Conservation (phyloP, 192 early-diverging fungal genomes). For the Coemansia sp. region DNA sequence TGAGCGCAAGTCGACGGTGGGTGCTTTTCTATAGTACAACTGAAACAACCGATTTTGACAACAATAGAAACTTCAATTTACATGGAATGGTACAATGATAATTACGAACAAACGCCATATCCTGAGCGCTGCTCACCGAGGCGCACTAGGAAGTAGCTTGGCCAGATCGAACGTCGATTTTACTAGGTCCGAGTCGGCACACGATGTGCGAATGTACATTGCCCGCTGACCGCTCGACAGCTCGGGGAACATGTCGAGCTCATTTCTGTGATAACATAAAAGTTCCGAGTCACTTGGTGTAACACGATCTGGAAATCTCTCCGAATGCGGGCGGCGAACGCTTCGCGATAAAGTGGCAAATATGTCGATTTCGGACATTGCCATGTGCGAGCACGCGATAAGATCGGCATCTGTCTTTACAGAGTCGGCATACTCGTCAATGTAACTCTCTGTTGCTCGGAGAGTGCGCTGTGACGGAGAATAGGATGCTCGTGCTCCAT, state of each 20-base stretch:
- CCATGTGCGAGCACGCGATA: not conserved
- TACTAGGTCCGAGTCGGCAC: slow-evolving; percentile 39
- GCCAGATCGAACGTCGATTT: slow-evolving; percentile 47
- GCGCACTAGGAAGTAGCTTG: slow-evolving; percentile 41
- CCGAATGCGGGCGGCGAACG: slow-evolving; percentile 27
- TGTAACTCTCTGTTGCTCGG: not conserved
- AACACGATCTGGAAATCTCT: slow-evolving; percentile 22
- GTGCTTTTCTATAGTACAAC: no score
- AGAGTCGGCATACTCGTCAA: not conserved
- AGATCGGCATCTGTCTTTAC: not conserved
- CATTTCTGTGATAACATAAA: slow-evolving; percentile 3
- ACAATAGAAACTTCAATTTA: slow-evolving; percentile 4
- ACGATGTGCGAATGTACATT: slow-evolving; percentile 46
- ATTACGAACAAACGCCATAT: not conserved
- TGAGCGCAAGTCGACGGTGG: not conserved
- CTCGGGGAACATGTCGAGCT: not conserved
- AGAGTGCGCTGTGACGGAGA: slow-evolving; percentile 30
- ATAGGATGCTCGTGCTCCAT: slow-evolving; percentile 10
- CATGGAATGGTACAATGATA: not conserved
- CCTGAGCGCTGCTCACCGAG: slow-evolving; percentile 13
- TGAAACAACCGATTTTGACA: not conserved
- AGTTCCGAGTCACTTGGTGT: not conserved
- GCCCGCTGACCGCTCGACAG: slow-evolving; percentile 21
- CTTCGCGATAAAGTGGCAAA: slow-evolving; percentile 9
- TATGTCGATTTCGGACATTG: slow-evolving; percentile 10